Conservation (phyloP, 2,329 filamentous ascomycete species). For the Aspergillus felis region DNA sequence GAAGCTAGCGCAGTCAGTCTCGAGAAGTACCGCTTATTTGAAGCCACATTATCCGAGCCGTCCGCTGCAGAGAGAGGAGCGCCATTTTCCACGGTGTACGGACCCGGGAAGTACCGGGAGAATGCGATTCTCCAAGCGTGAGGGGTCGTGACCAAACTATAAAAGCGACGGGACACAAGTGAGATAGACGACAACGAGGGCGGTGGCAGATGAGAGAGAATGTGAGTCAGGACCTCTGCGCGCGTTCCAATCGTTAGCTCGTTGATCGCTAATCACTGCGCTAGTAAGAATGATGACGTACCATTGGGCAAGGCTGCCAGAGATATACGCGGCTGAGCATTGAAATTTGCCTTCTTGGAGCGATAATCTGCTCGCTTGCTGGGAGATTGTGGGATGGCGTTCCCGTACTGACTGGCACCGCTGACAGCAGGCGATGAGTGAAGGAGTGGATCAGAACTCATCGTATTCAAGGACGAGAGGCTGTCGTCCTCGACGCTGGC, state of each 20-base stretch:
- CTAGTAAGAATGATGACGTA: conserved; percentile 36
- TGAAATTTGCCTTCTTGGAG: conserved; percentile 50
- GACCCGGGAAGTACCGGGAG: conserved; percentile 80
- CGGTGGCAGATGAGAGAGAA: conserved; percentile 84
- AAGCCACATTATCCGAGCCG: conserved; percentile 55
- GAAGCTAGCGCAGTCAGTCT: conserved; percentile 80
- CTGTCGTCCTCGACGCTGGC: conserved; percentile 19
- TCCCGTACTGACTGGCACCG: conserved; percentile 55
- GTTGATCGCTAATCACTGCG: conserved; percentile 2
- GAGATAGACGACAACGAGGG: conserved; percentile 77
- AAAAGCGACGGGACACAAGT: conserved; percentile 82
- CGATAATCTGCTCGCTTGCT: conserved; percentile 41
- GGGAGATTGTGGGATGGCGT: conserved; percentile 37
- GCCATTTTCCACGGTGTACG: conserved; percentile 52
- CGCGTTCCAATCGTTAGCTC: conserved; percentile 8
- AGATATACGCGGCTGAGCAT: conserved; percentile 44
- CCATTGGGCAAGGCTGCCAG: conserved; percentile 74
- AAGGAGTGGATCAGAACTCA: conserved; percentile 21
- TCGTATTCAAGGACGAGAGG: conserved; percentile 25
- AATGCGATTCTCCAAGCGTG: conserved; percentile 95
- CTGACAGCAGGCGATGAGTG: conserved; percentile 45
- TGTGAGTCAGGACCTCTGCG: conserved; percentile 84
- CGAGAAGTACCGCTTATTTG: conserved; percentile 74
- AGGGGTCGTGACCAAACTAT: conserved; percentile 79
- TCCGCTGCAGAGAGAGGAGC: conserved; percentile 44